Percentiles rank a stretch among this genome's conserved stretches.
These are phyloP conservation scores for Zygoascus meyerae DNA, from an alignment of 1,139 yeast genomes.

Conservation along the genomic window DNA sequence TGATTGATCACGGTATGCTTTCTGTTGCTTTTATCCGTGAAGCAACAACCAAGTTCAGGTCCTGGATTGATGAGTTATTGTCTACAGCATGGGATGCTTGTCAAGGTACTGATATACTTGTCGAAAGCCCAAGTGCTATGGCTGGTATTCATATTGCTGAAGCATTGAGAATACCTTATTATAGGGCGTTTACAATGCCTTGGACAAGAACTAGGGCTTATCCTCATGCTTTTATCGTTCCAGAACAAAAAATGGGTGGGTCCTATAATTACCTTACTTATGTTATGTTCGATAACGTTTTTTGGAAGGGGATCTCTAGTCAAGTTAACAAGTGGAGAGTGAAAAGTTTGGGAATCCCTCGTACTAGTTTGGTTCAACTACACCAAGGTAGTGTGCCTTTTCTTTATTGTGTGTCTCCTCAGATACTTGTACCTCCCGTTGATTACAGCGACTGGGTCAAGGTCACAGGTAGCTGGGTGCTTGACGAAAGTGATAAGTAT, in stretches of 20 bases:
- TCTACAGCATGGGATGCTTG: conserved; percentile 78
- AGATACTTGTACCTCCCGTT: conserved; percentile 83
- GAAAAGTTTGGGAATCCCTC: conserved; percentile 54
- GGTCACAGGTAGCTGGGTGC: conserved; percentile 94
- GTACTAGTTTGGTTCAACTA: conserved; percentile 63
- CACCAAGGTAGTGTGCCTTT: conserved; percentile 82
- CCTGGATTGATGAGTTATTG: conserved; percentile 74
- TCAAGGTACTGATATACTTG: conserved; percentile 72
- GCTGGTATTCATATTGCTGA: conserved; percentile 94
- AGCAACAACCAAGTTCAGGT: conserved; percentile 68
- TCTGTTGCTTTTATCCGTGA: conserved; percentile 78
- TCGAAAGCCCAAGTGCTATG: conserved; percentile 95
- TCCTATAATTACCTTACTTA: conserved; percentile 88
- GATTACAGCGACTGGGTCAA: conserved; percentile 93
- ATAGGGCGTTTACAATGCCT: conserved; percentile 96
- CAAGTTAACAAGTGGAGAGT: conserved; percentile 88
- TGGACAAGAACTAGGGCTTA: conserved; percentile 95
- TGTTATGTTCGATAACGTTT: conserved; percentile 83
- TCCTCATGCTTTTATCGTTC: conserved; percentile 94
- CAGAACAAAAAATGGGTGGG: conserved; percentile 89
- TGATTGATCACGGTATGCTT: conserved; percentile 87
- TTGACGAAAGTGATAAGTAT: conserved; percentile 57
- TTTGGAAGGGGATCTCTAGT: conserved; percentile 90
- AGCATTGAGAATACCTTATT: conserved; percentile 80
- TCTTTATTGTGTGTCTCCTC: conserved; percentile 80